Conservation (phyloP, 2,329 filamentous ascomycete genomes). For the Cladophialophora immunda region DNA sequence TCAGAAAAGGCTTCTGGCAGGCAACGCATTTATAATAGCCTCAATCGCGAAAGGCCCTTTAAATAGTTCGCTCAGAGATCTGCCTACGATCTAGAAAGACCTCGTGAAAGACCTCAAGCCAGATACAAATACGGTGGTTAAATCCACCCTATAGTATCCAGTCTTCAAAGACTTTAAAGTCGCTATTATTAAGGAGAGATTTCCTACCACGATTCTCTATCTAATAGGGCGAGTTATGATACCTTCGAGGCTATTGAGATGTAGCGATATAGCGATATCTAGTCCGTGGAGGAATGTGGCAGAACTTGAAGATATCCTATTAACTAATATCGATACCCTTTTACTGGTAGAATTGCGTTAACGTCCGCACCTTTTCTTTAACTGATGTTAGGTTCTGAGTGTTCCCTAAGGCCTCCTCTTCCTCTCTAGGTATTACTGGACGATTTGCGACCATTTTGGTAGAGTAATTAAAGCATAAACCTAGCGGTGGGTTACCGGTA, state of each 20-base stretch:
- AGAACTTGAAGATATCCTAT: neutral
- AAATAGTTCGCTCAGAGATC: slow-evolving; percentile 2
- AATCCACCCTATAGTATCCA: neutral
- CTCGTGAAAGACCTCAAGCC: slow-evolving; percentile 5
- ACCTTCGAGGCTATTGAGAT: neutral
- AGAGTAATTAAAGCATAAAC: neutral
- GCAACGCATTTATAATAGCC: slow-evolving; percentile 8
- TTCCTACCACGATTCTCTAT: neutral
- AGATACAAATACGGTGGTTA: neutral
- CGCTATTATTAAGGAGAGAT: neutral
- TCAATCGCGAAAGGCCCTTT: neutral
- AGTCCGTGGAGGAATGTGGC: neutral
- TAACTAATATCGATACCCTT: neutral
- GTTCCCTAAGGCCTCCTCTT: neutral
- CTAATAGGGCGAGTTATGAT: slow-evolving; percentile 3
- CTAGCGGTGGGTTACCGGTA: neutral
- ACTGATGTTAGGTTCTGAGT: neutral
- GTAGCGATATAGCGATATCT: neutral
- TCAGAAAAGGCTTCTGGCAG: slow-evolving; percentile 6
- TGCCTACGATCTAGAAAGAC: neutral
- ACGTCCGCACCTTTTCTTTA: neutral
- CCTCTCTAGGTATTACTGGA: slow-evolving; percentile 4
- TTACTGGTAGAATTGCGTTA: neutral
- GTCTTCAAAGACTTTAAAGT: slow-evolving; percentile 2
- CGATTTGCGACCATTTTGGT: neutral